Conservation (phyloP, 75 land plant species). For the Cunninghamia lanceolata region DNA sequence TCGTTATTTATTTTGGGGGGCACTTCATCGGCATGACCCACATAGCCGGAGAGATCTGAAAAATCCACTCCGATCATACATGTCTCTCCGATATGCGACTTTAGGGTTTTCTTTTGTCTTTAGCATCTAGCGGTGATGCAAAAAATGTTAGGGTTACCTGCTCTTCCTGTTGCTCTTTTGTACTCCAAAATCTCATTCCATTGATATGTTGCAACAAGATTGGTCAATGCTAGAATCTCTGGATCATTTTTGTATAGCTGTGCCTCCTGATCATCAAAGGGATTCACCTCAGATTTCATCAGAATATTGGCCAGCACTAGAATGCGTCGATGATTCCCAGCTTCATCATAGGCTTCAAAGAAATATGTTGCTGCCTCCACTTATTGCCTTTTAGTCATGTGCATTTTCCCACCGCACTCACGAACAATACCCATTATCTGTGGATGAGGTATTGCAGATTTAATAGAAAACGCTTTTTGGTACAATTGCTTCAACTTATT, state of each 20-base stretch:
- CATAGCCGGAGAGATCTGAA: no score
- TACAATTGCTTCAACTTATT: no score
- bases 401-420: slow-evolving; percentile 99
- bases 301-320: slow-evolving; percentile 98
- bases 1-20: no score
- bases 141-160: no score
- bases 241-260: slow-evolving; percentile 99
- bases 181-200: slow-evolving; percentile 95
- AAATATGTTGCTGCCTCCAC: slow-evolving; percentile 95
- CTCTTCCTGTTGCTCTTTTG: no score
- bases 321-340: slow-evolving; percentile 93
- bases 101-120: no score
- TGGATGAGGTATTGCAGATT: no score
- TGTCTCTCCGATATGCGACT: no score
- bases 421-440: slow-evolving; percentile 97
- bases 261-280: slow-evolving; percentile 98
- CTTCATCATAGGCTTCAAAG: slow-evolving; percentile 99
- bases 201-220: slow-evolving; percentile 94
- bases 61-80: no score
- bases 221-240: slow-evolving; percentile 97
- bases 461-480: no score
- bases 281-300: slow-evolving; percentile 98
- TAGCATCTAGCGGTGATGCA: no score
- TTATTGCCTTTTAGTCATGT: slow-evolving; percentile 98
- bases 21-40: no score